Conservation (phyloP, 2,329 filamentous ascomycete genomes). For the Escovopsis weberi region DNA sequence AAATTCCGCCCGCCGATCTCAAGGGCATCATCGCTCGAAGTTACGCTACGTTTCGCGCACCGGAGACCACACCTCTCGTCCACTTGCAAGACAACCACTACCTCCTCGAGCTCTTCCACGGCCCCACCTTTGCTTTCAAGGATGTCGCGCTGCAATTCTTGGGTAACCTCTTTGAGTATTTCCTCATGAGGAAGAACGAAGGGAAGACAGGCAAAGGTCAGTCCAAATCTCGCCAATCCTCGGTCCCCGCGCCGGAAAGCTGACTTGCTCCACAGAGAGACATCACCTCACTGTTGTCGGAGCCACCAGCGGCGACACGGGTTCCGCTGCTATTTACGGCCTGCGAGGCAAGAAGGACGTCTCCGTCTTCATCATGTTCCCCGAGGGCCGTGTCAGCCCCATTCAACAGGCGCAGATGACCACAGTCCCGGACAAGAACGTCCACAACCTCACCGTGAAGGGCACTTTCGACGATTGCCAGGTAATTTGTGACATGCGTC, state of each 20-base stretch:
- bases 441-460: slow-evolving; percentile 79
- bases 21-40: slow-evolving; percentile 70
- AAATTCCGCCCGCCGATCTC: slow-evolving; percentile 70
- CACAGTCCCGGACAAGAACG: slow-evolving; percentile 76
- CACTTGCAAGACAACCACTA: slow-evolving; percentile 66
- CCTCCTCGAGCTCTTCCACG: slow-evolving; percentile 89
- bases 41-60: slow-evolving; percentile 70
- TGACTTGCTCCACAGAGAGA: slow-evolving; percentile 31
- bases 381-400: slow-evolving; percentile 77
- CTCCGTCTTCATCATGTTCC: slow-evolving; percentile 87
- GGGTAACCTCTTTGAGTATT: slow-evolving; percentile 92
- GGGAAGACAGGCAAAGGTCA: slow-evolving; percentile 46
- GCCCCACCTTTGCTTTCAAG: slow-evolving; percentile 91
- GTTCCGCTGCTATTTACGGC: slow-evolving; percentile 91
- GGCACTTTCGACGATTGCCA: slow-evolving; percentile 96
- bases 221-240: slow-evolving; percentile 4
- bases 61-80: slow-evolving; percentile 59
- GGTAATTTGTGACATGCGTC: slow-evolving; percentile 23
- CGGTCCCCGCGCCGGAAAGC: neutral
- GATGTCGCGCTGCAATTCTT: slow-evolving; percentile 79
- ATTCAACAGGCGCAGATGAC: slow-evolving; percentile 98
- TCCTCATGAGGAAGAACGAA: slow-evolving; percentile 58
- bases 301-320: slow-evolving; percentile 77
- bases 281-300: slow-evolving; percentile 79
- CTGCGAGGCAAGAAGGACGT: slow-evolving; percentile 93